Conservation (phyloP, 257 asterid species). For the Euphrasia confusa region DNA sequence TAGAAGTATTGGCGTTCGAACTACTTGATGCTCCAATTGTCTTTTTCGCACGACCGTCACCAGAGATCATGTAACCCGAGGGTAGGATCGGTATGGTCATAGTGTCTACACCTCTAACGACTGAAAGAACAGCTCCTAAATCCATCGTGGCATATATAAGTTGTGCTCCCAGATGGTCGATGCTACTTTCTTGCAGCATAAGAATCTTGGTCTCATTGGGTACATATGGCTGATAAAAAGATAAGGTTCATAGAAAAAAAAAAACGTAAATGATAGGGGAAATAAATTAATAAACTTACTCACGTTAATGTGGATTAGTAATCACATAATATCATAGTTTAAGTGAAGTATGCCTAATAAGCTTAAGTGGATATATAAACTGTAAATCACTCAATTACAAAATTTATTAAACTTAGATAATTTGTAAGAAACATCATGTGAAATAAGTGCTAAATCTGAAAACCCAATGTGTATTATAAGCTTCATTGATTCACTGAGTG, state of each 20-base stretch:
- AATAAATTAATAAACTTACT: not conserved
- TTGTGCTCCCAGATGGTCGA: constrained; percentile 44
- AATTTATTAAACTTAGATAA: no score
- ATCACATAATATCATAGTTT: not conserved
- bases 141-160: constrained; percentile 52
- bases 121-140: constrained; percentile 24
- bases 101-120: constrained; percentile 39
- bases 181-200: constrained; percentile 59
- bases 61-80: constrained; percentile 56
- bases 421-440: no score
- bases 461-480: no score
- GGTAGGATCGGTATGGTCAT: constrained; percentile 43
- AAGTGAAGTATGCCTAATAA: not conserved
- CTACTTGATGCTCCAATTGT: constrained; percentile 31
- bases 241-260: not conserved
- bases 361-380: no score
- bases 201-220: constrained; percentile 41
- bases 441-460: no score
- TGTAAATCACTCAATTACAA: no score
- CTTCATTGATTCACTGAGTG: no score
- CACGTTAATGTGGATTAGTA: no score
- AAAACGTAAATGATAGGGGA: not conserved
- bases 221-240: constrained; percentile 36
- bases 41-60: constrained; percentile 34
- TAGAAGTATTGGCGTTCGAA: not conserved